Evolutionary conservation across 108 stramenopile genomes (phyloP).

Genomic region (Stephanodiscus minutulus): DNA sequence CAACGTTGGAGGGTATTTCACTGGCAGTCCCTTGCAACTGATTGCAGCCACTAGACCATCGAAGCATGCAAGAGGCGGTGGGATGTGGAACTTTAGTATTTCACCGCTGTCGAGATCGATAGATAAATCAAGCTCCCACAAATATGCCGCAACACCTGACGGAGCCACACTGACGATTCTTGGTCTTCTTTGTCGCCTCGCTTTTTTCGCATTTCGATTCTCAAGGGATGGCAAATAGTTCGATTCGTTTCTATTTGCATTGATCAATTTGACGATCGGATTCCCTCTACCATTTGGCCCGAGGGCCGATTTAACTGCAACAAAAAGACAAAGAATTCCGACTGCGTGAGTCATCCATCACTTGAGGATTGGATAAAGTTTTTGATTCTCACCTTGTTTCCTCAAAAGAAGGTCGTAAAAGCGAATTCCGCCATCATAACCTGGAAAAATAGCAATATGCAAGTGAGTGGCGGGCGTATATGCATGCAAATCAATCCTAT

Average conservation of each 20-base stretch:
- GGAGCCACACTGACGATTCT: slow-evolving; percentile 33
- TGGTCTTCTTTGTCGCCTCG: not conserved
- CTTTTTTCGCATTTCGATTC: not conserved
- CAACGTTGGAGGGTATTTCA: slow-evolving; percentile 24
- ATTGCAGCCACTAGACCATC: slow-evolving; percentile 44
- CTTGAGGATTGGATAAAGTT: not conserved
- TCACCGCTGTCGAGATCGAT: slow-evolving; percentile 33
- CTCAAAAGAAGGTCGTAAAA: slow-evolving; percentile 33
- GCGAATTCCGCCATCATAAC: slow-evolving; percentile 45
- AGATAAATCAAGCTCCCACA: slow-evolving; percentile 47
- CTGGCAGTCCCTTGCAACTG: slow-evolving; percentile 28
- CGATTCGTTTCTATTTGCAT: slow-evolving; percentile 29
- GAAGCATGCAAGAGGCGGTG: slow-evolving; percentile 39
- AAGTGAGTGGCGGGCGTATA: too few relatives aligned
- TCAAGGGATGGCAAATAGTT: slow-evolving; percentile 1
- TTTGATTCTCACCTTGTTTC: slow-evolving; percentile 16
- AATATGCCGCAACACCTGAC: slow-evolving; percentile 34
- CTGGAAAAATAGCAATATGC: too few relatives aligned
- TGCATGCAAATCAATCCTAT: too few relatives aligned
- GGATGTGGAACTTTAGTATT: slow-evolving; percentile 30
- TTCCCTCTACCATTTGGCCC: slow-evolving; percentile 40
- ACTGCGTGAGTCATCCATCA: not conserved
- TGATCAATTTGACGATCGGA: slow-evolving; percentile 41
- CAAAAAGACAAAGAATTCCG: not conserved
- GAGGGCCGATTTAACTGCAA: slow-evolving; percentile 27